Evolutionary conservation across 495 filamentous ascomycete genomes (phyloP), one percentile per base, ranked within the genome.

Genomic region (Aspergillus hancockii): DNA sequence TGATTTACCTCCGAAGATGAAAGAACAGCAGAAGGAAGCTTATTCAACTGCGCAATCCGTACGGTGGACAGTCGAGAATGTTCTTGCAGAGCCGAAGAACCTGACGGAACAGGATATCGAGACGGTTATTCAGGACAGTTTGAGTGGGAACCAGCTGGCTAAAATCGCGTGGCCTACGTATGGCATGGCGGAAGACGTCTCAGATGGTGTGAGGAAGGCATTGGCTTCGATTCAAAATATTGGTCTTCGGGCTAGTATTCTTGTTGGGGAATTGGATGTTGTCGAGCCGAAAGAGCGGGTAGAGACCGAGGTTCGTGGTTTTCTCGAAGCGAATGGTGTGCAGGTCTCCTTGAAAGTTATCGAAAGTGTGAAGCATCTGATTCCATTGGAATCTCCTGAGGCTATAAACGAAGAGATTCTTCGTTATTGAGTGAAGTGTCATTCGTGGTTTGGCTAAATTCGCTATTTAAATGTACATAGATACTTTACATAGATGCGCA

Each of bases 111-210:
- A 58, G 9, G 67, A 69, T 16, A 59, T 71, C 0, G 51, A 61
- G 0, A 30, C 61, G n/a, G 43, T 78, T 7, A 65, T 73, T 3
- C 46, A 50, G 38, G 66, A 72, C 50, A 78, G 74, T 58, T 28
- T 75, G 3, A 43, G 25, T 2, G 76, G 75, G 0, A 73, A 67
- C 38, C 6, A 41, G 18, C 58, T 60, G 13, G 76, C 77, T 10
- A 77, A 70, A 49, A 61, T 54, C 10, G 72, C 71, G 4, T 80
- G 76, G 77, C 71, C 71, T 23, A 23, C 52, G 30, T 73, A 77
- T 66, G 75, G 63, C 8, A 78, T 79, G 72, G 56, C 52, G 32
- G 76, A 78, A 55, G 71, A 79, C 64, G 69, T 80, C 49, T 55
- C 63, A 0, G 34, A 57, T 4, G 13, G 38, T 13, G 59, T 66